These are phyloP conservation scores for Oryza glaberrima DNA, from an alignment of 176 grass and related monocot genomes.

Conservation along the genomic window DNA sequence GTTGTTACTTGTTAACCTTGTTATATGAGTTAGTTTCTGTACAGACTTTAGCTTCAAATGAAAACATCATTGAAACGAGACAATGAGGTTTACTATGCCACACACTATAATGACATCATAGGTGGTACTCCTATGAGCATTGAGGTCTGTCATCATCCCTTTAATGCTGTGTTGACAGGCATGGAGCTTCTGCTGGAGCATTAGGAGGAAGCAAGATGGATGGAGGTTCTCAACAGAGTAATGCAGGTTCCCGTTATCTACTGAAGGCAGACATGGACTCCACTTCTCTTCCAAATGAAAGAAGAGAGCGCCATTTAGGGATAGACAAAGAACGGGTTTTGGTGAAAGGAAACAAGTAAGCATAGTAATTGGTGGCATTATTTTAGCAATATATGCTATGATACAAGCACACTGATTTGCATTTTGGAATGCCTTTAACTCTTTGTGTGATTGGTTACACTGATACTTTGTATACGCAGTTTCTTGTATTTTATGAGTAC, in stretches of 20 bases:
- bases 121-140: background rate
- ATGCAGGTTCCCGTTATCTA: conserved; percentile 46
- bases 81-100: conserved; percentile 10
- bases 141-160: conserved; percentile 1
- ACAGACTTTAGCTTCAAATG: conserved; percentile 5
- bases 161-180: conserved; percentile 45
- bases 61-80: conserved; percentile 6
- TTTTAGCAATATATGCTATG: conserved; percentile 28
- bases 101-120: background rate
- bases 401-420: conserved; percentile 15
- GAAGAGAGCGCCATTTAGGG: conserved; percentile 59
- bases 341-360: conserved; percentile 76
- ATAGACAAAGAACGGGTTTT: conserved; percentile 71
- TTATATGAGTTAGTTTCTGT: background rate
- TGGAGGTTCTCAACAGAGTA: conserved; percentile 53
- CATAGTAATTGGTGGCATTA: conserved; percentile 29
- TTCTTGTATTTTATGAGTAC: background rate
- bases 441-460: background rate
- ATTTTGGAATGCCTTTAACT: background rate
- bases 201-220: conserved; percentile 67
- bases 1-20: background rate
- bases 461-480: background rate
- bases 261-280: conserved; percentile 54
- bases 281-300: conserved; percentile 58
- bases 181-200: conserved; percentile 61